Conservation (phyloP, 2,329 filamentous ascomycete genomes). For the Fusarium buxicola region DNA sequence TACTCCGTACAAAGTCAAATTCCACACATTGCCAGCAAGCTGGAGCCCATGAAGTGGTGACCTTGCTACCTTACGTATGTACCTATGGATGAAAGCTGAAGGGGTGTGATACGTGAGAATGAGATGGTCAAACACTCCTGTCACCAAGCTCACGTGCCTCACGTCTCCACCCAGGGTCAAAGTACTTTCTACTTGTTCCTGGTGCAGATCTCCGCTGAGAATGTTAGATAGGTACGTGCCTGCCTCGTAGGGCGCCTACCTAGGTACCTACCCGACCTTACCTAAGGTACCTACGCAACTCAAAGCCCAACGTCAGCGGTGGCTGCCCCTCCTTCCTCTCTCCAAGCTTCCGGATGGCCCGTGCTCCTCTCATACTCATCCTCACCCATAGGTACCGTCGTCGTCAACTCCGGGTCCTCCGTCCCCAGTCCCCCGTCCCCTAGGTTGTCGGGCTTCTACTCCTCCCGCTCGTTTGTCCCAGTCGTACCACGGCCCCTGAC, state of each 20-base stretch:
- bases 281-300: constrained; percentile 16
- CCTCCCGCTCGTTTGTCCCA: constrained; percentile 14
- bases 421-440: constrained; percentile 8
- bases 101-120: constrained; percentile 21
- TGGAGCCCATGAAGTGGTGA: neutral
- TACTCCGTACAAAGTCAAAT: too few species aligned
- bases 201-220: constrained; percentile 14
- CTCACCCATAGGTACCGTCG: constrained; percentile 25
- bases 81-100: constrained; percentile 8
- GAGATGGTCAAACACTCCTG: constrained; percentile 25
- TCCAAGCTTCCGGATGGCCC: constrained; percentile 39
- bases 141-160: constrained; percentile 35
- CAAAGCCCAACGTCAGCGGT: constrained; percentile 40
- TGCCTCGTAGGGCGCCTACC: constrained; percentile 15
- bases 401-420: constrained; percentile 12
- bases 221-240: constrained; percentile 27
- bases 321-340: constrained; percentile 32
- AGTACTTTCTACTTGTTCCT: constrained; percentile 23
- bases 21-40: too few species aligned
- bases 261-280: too few species aligned
- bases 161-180: constrained; percentile 5
- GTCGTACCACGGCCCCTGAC: constrained; percentile 34
- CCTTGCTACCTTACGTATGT: too few species aligned
- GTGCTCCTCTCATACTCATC: constrained; percentile 33
- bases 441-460: constrained; percentile 13